These are phyloP conservation scores for Sarocladium brachiariae DNA, from an alignment of 2,329 filamentous ascomycete genomes.

Conservation along the genomic window DNA sequence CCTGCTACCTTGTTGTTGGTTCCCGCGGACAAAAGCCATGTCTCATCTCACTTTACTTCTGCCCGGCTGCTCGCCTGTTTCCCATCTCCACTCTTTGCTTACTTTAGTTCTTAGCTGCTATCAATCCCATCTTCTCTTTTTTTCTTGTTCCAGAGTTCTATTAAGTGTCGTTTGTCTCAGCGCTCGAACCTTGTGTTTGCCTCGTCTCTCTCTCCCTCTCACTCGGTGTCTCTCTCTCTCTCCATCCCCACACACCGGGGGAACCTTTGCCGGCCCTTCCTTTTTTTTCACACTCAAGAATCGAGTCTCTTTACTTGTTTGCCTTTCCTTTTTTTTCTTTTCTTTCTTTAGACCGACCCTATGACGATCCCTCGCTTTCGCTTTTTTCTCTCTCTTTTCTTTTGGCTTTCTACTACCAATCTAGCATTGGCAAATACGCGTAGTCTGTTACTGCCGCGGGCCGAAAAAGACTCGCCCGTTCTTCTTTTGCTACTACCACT, in stretches of 20 bases:
- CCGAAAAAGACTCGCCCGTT: neutral
- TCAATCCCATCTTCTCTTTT: neutral
- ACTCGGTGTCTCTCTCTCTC: too few species aligned
- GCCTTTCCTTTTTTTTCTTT: neutral
- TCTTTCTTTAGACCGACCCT: too few species aligned
- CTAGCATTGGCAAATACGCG: too few species aligned
- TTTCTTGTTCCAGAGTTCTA: neutral
- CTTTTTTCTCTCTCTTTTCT: constrained; percentile 7
- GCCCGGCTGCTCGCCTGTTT: neutral
- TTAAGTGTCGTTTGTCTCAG: constrained; percentile 4
- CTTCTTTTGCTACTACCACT: neutral
- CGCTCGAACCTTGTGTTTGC: neutral
- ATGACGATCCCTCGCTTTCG: too few species aligned
- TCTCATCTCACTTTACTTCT: constrained; percentile 6
- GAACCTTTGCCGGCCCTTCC: too few species aligned
- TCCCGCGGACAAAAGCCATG: too few species aligned
- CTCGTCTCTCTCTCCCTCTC: neutral
- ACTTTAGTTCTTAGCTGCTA: neutral
- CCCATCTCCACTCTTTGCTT: neutral
- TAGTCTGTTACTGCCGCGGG: neutral
- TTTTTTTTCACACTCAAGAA: too few species aligned
- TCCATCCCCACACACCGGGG: too few species aligned
- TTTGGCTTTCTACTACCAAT: too few species aligned
- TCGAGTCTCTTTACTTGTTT: too few species aligned
- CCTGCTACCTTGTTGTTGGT: too few species aligned